Evolutionary conservation across 495 filamentous ascomycete genomes (phyloP).

Genomic region (Penicillium goetzii): DNA sequence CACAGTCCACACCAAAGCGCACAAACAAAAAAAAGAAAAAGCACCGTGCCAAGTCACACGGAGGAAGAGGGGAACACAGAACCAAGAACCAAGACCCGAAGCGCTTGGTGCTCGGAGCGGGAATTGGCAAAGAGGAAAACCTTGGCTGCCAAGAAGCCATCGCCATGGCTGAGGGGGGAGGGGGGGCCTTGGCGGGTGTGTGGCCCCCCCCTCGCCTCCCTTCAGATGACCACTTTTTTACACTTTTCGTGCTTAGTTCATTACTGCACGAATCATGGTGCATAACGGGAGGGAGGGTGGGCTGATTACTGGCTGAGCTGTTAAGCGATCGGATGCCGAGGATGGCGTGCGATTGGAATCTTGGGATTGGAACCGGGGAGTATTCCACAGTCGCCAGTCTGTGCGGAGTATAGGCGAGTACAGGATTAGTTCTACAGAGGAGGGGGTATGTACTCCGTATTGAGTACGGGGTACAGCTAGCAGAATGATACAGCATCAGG

Average conservation of each 20-base stretch:
- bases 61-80: not conserved
- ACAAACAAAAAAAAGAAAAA: not conserved
- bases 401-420: not conserved
- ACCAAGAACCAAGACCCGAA: not conserved
- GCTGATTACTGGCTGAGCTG: not conserved
- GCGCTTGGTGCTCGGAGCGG: constrained; percentile 33
- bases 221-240: constrained; percentile 3
- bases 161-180: constrained; percentile 23
- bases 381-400: too few species aligned
- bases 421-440: not conserved
- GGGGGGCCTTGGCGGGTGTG: constrained; percentile 27
- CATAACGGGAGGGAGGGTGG: not conserved
- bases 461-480: not conserved
- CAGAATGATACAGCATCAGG: not conserved
- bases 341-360: not conserved
- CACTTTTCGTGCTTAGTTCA: not conserved
- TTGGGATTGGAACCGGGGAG: not conserved
- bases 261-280: not conserved
- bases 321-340: not conserved
- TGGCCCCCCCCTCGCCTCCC: not conserved
- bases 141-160: constrained; percentile 39
- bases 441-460: too few species aligned
- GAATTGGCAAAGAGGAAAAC: constrained; percentile 38
- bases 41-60: not conserved
- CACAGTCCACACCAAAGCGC: not conserved